Evolutionary conservation across 306 rosid species (phyloP), one percentile per base, ranked within the genome.

Genomic region (Heteromeles arbutifolia): DNA sequence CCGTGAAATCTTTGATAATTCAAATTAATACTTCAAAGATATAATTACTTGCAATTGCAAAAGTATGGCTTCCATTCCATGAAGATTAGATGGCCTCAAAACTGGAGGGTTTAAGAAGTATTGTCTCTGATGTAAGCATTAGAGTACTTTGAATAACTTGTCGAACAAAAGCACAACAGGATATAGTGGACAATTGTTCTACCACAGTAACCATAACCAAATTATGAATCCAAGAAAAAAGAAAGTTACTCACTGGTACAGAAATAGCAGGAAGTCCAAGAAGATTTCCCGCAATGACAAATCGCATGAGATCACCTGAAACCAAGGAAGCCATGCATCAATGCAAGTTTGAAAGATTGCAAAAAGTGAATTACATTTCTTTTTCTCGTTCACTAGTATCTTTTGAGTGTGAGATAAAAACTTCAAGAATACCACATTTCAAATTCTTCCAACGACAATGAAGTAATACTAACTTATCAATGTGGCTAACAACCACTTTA

Each of bases 251-350:
- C 85, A 94, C 97, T 24, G 98, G 98, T 70, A 94, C 84, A 61
- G 96, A 84, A 78, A 94, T 92, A 77, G 98, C 97, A 80, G 98
- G 98, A 83, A 94, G 77, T 53, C 97, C 98, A 54, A 94, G 86
- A 83, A 90, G 92, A 85, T 94, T 94, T 70, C 87, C 95, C 6
- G 88, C 78, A 39, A 86, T 10, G 74, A 86, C 80, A 78, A 94
- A 94, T 76, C 88, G 89, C 98, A 94, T 94, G 61, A 95, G 96
- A 78, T 92, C 69, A 74, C 78, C 97, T 94, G 88, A 76, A 72
- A 79, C 58, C 74, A 69, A 59, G 24, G 61, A 65, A 65, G 66
- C 43, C 56, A 45, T 25, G 65, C 52, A 45, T 52, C 54, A 74
- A 63, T 25, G n/a, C 21, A 53, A 31, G 26, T 43, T 56, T 54